Percentiles rank a stretch among this genome's conserved stretches.
Evolutionary conservation across 768 basidiomycete genomes (phyloP).

Genomic region (Clavaria fumosa): DNA sequence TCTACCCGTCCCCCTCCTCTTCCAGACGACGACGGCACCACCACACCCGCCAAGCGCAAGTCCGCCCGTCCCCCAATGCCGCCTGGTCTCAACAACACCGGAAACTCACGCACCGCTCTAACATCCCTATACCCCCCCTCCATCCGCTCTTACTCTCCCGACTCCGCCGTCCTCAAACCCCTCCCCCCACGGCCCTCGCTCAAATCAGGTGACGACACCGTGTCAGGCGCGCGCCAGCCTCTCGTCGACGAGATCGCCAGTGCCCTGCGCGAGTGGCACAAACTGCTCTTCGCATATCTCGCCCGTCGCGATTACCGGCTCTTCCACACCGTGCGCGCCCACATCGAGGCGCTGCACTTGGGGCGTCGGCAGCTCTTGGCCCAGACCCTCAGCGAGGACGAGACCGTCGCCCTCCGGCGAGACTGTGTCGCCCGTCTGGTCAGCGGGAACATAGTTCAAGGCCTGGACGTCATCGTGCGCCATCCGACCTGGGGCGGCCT

Average conservation of each 20-base stretch:
- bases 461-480: constrained; percentile 89
- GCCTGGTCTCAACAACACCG: constrained; percentile 62
- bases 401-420: constrained; percentile 63
- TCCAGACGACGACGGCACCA: constrained; percentile 1
- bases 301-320: constrained; percentile 78
- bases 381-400: constrained; percentile 75
- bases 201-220: constrained; percentile 88
- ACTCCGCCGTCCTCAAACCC: constrained; percentile 52
- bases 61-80: constrained; percentile 62
- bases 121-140: constrained; percentile 63
- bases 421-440: constrained; percentile 84
- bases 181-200: constrained; percentile 86
- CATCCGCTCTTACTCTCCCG: constrained; percentile 49
- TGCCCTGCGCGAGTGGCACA: constrained; percentile 91
- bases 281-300: constrained; percentile 82
- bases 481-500: constrained; percentile 86
- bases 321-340: constrained; percentile 73
- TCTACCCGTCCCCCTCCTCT: not conserved
- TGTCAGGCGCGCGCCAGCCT: constrained; percentile 67
- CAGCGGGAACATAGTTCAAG: constrained; percentile 81
- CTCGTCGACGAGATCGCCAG: constrained; percentile 97
- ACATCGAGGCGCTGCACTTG: constrained; percentile 82
- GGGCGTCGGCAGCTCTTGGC: constrained; percentile 85
- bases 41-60: constrained; percentile 37
- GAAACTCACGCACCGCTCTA: constrained; percentile 53